Percentiles rank a stretch among this genome's conserved stretches.
phyloP scores from a whole-genome alignment of 202 grass and related monocot species.

The Hordeum pubiflorum region DNA sequence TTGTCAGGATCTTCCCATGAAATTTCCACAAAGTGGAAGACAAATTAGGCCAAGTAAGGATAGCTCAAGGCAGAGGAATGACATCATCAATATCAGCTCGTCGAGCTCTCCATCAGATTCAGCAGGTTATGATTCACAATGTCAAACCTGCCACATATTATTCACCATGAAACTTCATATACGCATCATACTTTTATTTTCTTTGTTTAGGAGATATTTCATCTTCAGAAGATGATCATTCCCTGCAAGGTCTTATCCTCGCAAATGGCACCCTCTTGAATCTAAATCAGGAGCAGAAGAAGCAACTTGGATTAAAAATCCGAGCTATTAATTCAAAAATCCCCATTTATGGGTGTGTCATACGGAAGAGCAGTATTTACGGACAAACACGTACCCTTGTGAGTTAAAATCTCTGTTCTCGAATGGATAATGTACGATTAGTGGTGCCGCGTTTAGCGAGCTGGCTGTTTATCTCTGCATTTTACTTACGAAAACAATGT shows the following conservation, averaged over 20 bases:
- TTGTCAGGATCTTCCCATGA: background rate
- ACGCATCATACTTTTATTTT: background rate
- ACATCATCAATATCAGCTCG: background rate
- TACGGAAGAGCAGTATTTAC: background rate
- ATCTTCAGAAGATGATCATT: background rate
- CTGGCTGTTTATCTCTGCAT: background rate
- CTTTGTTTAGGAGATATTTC: background rate
- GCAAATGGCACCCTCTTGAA: background rate
- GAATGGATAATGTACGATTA: background rate
- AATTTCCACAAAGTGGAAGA: background rate
- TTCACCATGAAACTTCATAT: background rate
- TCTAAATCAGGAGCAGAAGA: background rate
- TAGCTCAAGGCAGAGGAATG: background rate
- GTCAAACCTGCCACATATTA: background rate
- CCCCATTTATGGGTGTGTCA: constrained; percentile 1
- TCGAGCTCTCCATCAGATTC: background rate
- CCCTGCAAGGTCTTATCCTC: background rate
- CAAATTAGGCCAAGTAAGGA: background rate
- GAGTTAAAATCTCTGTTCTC: constrained; percentile 15
- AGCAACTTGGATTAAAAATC: background rate
- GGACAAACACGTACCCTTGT: background rate
- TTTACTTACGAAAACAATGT: background rate
- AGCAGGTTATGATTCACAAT: constrained; percentile 10
- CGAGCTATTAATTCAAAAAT: constrained; percentile 2
- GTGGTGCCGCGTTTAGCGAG: background rate